Conservation (phyloP, 345 rosid species). For the Rhizophora apiculata region DNA sequence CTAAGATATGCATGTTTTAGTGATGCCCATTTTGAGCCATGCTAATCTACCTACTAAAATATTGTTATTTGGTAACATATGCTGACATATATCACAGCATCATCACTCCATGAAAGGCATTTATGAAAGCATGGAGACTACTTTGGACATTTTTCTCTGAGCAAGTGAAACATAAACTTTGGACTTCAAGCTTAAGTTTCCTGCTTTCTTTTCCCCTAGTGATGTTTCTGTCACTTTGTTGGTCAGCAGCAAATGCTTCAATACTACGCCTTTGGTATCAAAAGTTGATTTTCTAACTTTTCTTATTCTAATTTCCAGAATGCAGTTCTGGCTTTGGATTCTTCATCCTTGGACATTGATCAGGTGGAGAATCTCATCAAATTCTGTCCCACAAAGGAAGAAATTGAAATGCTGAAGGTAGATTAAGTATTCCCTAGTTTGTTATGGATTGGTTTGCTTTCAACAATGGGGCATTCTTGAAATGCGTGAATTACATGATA, state of each 20-base stretch:
- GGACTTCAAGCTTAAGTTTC: too few relatives aligned
- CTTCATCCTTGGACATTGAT: conserved; percentile 79
- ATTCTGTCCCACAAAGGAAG: conserved; percentile 97
- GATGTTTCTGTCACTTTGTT: too few relatives aligned
- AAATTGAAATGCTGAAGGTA: conserved; percentile 86
- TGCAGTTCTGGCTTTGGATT: conserved; percentile 90
- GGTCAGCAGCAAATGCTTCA: not conserved
- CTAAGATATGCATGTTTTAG: too few relatives aligned
- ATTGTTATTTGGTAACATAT: too few relatives aligned
- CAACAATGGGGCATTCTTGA: not conserved
- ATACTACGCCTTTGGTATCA: not conserved
- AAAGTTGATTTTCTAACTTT: conserved; percentile 9
- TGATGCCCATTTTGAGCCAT: too few relatives aligned
- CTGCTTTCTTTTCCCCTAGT: too few relatives aligned
- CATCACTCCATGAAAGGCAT: too few relatives aligned
- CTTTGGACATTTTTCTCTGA: too few relatives aligned
- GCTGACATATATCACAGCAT: too few relatives aligned
- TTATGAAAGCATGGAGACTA: too few relatives aligned
- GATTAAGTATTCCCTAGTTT: conserved; percentile 4
- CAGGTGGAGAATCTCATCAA: conserved; percentile 98
- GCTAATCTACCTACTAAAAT: too few relatives aligned
- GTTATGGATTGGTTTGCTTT: not conserved
- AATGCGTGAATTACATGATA: not conserved
- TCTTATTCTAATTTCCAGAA: conserved; percentile 41
- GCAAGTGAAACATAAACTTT: too few relatives aligned